Conservation (phyloP, 1,139 yeast genomes). For the Candida buenavistaensis region DNA sequence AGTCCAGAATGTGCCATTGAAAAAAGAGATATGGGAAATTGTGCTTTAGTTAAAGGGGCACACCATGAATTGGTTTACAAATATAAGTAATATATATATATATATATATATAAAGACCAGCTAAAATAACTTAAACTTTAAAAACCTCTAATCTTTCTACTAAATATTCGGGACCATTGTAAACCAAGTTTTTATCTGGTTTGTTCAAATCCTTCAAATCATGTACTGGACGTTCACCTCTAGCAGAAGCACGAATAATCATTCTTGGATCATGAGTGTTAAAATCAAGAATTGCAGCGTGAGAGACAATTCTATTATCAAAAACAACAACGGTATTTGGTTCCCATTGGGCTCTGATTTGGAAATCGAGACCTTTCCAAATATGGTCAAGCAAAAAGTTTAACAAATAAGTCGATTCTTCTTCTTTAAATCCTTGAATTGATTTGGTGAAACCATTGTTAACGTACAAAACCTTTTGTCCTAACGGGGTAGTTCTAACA, state of each 20-base stretch:
- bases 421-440: constrained; percentile 64
- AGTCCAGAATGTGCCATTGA: constrained; percentile 34
- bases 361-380: constrained; percentile 41
- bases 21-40: constrained; percentile 30
- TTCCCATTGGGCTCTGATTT: constrained; percentile 42
- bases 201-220: constrained; percentile 35
- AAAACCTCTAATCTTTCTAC: constrained; percentile 11
- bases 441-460: constrained; percentile 62
- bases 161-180: constrained; percentile 16
- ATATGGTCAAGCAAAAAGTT: constrained; percentile 53
- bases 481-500: constrained; percentile 69
- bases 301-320: constrained; percentile 69
- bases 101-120: constrained; percentile 1
- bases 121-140: constrained; percentile 1
- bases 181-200: constrained; percentile 15
- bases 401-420: constrained; percentile 59
- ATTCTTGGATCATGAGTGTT: constrained; percentile 54
- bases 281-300: constrained; percentile 67
- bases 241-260: constrained; percentile 67
- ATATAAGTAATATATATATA: constrained; percentile 6
- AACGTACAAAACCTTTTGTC: constrained; percentile 57
- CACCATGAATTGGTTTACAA: constrained; percentile 13
- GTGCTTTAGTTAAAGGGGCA: constrained; percentile 33
- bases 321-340: constrained; percentile 62
- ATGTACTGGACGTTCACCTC: constrained; percentile 50